Evolutionary conservation across 1,284 basidiomycete species (phyloP).

Genomic region (Ceratobasidium sp.): DNA sequence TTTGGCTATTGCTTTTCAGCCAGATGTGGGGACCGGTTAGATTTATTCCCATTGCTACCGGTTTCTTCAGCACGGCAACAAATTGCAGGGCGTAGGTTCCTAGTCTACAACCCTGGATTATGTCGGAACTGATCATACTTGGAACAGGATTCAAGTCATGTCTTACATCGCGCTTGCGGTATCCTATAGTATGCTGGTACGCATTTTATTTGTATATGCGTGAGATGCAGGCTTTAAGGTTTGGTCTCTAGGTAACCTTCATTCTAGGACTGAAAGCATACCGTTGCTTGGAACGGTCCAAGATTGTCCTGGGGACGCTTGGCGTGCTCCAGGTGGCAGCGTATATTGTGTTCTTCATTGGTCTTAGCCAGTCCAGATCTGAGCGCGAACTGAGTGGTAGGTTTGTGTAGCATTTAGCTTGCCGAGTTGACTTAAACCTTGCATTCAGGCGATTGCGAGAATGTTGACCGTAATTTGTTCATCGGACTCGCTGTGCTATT

Average conservation of each 20-base stretch:
- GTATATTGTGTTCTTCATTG: constrained; percentile 54
- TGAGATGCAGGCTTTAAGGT: not conserved
- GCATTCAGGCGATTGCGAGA: constrained; percentile 53
- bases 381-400: constrained; percentile 58
- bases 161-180: constrained; percentile 52
- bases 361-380: constrained; percentile 53
- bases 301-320: constrained; percentile 53
- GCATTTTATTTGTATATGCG: constrained; percentile 15
- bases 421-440: not conserved
- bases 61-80: constrained; percentile 56
- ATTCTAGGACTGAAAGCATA: constrained; percentile 72
- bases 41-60: constrained; percentile 56
- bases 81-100: constrained; percentile 53
- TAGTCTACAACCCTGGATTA: constrained; percentile 44
- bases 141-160: constrained; percentile 53
- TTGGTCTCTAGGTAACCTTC: constrained; percentile 60
- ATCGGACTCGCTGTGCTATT: constrained; percentile 60
- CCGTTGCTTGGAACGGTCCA: constrained; percentile 66
- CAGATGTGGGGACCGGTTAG: constrained; percentile 62
- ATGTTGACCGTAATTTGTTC: constrained; percentile 50
- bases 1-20: constrained; percentile 62
- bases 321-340: constrained; percentile 55
- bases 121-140: constrained; percentile 42
- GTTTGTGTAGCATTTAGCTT: constrained; percentile 17
- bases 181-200: constrained; percentile 60